Percentiles rank a stretch among this genome's conserved stretches.
These are phyloP conservation scores for Clonostachys rhizophaga DNA, from an alignment of 2,329 filamentous ascomycete genomes.

Conservation along the genomic window DNA sequence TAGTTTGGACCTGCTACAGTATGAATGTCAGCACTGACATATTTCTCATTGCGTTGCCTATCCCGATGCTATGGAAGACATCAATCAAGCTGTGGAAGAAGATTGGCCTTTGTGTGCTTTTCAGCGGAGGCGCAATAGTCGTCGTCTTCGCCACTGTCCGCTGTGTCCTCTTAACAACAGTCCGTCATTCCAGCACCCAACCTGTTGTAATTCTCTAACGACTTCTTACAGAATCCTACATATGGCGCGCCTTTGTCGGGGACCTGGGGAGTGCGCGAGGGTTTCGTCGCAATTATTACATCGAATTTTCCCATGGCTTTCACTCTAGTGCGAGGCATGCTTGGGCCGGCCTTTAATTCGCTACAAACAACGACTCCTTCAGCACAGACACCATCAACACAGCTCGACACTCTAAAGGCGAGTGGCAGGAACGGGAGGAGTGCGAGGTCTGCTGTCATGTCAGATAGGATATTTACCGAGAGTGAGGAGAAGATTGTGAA, in stretches of 20 bases:
- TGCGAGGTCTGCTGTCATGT: not conserved
- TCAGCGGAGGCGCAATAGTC: constrained; percentile 5
- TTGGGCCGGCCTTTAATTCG: not conserved
- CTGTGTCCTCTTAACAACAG: constrained; percentile 1
- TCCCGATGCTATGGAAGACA: constrained; percentile 9
- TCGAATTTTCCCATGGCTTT: constrained; percentile 9
- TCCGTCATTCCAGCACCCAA: not conserved
- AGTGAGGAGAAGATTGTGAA: constrained; percentile 4
- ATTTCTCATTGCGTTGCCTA: constrained; percentile 9
- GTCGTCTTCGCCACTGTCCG: constrained; percentile 6
- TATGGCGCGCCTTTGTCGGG: constrained; percentile 6
- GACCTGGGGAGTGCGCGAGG: constrained; percentile 9
- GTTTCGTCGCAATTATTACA: constrained; percentile 9
- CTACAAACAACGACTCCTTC: not conserved
- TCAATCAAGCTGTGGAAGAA: constrained; percentile 4
- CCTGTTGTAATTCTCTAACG: not conserved
- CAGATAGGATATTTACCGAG: constrained; percentile 2
- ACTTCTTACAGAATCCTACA: not conserved
- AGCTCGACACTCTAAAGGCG: not conserved
- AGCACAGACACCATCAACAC: not conserved
- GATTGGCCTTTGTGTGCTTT: constrained; percentile 5
- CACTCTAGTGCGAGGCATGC: constrained; percentile 1
- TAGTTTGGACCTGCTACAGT: constrained; percentile 8
- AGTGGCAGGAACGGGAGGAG: not conserved
- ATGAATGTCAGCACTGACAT: constrained; percentile 11